Conservation (phyloP, 345 rosid species). For the Kernera saxatilis region DNA sequence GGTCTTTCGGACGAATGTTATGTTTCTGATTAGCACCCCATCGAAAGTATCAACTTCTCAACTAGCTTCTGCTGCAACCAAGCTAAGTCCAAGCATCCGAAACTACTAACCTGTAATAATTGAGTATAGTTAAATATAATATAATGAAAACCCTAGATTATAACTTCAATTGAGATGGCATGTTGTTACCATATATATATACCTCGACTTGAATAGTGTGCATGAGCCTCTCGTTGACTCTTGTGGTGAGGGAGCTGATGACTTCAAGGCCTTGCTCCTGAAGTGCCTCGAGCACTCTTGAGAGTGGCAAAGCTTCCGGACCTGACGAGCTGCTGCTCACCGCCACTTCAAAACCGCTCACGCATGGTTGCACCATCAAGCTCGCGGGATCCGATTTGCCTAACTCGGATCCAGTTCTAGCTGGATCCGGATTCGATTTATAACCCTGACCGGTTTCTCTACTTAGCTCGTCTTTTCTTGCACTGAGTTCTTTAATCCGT, state of each 20-base stretch:
- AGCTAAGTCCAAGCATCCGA: conserved; percentile 31
- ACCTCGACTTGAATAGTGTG: conserved; percentile 52
- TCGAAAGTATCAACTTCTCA: conserved; percentile 30
- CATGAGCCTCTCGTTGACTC: conserved; percentile 35
- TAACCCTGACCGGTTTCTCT: background rate
- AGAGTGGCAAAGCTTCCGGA: conserved; percentile 33
- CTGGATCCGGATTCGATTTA: conserved; percentile 4
- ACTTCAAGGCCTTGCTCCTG: conserved; percentile 37
- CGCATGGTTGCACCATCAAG: conserved; percentile 34
- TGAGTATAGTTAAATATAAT: background rate
- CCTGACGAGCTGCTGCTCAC: conserved; percentile 28
- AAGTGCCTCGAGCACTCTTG: conserved; percentile 36
- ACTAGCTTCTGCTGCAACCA: conserved; percentile 42
- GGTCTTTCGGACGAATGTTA: background rate
- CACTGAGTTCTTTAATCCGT: conserved; percentile 27
- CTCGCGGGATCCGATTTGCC: conserved; percentile 1
- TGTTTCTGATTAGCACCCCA: background rate
- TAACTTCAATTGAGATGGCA: background rate
- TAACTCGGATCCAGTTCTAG: background rate
- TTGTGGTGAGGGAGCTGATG: conserved; percentile 35
- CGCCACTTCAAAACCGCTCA: conserved; percentile 39
- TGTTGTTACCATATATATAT: conserved; percentile 1
- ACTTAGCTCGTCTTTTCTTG: conserved; percentile 33
- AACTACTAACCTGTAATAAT: conserved; percentile 38
- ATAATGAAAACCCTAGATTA: conserved; percentile 17